Conservation (phyloP, 2,329 filamentous ascomycete species). For the Phoma sp. region DNA sequence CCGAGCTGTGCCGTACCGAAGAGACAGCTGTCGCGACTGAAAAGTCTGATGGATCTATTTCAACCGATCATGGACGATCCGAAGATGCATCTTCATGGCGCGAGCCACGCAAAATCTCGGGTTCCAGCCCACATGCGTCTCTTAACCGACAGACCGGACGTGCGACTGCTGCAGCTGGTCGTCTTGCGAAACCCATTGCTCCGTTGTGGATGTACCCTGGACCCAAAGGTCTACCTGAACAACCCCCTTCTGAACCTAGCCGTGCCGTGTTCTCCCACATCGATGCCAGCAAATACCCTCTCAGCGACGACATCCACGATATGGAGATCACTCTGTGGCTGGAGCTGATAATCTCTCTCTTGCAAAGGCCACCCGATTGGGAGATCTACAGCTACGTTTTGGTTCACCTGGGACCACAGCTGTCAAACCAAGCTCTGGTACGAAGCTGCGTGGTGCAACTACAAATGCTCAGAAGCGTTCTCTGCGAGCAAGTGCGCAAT, state of each 20-base stretch:
- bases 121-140: constrained; percentile 43
- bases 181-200: constrained; percentile 42
- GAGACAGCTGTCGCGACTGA: constrained; percentile 58
- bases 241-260: constrained; percentile 58
- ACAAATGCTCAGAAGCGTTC: constrained; percentile 73
- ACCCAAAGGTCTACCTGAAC: constrained; percentile 61
- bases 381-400: constrained; percentile 91
- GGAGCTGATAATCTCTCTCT: constrained; percentile 75
- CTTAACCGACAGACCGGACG: constrained; percentile 41
- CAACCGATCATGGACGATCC: constrained; percentile 28
- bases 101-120: constrained; percentile 40
- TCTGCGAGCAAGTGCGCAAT: constrained; percentile 84
- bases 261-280: constrained; percentile 59
- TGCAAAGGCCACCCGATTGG: constrained; percentile 82
- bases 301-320: constrained; percentile 51
- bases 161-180: constrained; percentile 31
- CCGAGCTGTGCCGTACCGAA: constrained; percentile 70
- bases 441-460: constrained; percentile 76
- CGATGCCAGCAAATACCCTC: constrained; percentile 45
- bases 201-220: constrained; percentile 66
- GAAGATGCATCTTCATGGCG: constrained; percentile 42
- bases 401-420: constrained; percentile 83
- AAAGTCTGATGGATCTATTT: constrained; percentile 49
- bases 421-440: constrained; percentile 90
- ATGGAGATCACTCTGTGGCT: constrained; percentile 69